A percentile compares a stretch with the other conserved stretches of the same genome.
Evolutionary conservation across 345 rosid genomes (phyloP).

Genomic region (Sapria himalayana): DNA sequence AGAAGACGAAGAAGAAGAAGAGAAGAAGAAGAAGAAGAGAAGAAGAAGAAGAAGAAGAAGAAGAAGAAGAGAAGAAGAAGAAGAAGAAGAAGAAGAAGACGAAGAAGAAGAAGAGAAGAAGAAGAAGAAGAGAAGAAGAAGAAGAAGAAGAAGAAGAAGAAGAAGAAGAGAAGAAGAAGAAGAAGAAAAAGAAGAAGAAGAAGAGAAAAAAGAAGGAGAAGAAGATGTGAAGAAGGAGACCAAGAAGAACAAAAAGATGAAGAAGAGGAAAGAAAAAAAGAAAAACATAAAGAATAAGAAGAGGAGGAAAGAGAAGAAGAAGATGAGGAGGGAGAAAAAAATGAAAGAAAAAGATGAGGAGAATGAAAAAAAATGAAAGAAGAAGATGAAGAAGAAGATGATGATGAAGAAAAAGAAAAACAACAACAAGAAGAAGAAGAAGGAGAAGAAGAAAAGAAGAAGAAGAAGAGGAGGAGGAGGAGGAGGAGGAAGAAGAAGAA

Average conservation of each 20-base stretch:
- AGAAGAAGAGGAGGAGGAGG: neutral
- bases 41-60: neutral
- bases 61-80: neutral
- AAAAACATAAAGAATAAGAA: too few relatives aligned
- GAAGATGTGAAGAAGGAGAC: too few relatives aligned
- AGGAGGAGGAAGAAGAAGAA: neutral
- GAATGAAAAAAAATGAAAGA: too few relatives aligned
- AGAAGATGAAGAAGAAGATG: neutral
- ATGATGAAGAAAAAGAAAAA: neutral
- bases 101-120: too few relatives aligned
- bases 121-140: neutral
- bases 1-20: too few relatives aligned
- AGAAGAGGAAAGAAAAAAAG: too few relatives aligned
- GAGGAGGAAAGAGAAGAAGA: too few relatives aligned
- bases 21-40: neutral
- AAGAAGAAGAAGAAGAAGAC: neutral
- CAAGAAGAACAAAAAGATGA: too few relatives aligned
- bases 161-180: too few relatives aligned
- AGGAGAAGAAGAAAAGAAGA: neutral
- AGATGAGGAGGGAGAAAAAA: too few relatives aligned
- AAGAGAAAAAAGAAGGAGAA: neutral
- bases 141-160: neutral
- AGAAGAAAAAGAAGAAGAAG: neutral
- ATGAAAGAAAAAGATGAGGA: too few relatives aligned
- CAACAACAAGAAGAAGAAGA: neutral